These are phyloP conservation scores for Colletotrichum sp. DNA, from an alignment of 2,329 filamentous ascomycete genomes.

Conservation along the genomic window DNA sequence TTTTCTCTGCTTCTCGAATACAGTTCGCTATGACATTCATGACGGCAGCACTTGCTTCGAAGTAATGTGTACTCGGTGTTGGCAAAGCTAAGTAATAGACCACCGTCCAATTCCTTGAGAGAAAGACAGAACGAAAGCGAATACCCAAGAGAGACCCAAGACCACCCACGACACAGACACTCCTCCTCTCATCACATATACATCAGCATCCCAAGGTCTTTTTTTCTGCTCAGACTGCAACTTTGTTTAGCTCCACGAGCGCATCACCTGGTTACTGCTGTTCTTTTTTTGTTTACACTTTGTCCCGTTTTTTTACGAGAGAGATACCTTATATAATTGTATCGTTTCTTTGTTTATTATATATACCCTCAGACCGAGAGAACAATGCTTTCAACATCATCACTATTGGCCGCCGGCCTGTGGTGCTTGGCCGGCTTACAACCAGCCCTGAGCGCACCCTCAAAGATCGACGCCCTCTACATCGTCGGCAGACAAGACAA, in stretches of 20 bases:
- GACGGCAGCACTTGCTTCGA: slow-evolving; percentile 7
- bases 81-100: neutral
- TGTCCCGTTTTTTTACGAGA: neutral
- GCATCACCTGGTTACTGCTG: neutral
- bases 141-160: neutral
- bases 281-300: neutral
- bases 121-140: neutral
- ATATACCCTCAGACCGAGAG: neutral
- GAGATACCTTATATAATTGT: neutral
- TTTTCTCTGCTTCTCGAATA: neutral
- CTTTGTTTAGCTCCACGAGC: neutral
- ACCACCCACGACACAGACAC: neutral
- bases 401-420: slow-evolving; percentile 6
- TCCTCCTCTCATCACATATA: neutral
- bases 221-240: neutral
- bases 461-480: slow-evolving; percentile 3
- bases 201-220: neutral
- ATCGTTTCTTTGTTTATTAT: neutral
- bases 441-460: neutral
- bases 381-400: slow-evolving; percentile 10
- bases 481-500: neutral
- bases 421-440: neutral
- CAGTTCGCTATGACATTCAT: slow-evolving; percentile 7
- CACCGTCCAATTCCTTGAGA: neutral
- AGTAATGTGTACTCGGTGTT: slow-evolving; percentile 16